phyloP scores from a whole-genome alignment of 345 rosid genomes.

The Camelina hispida region DNA sequence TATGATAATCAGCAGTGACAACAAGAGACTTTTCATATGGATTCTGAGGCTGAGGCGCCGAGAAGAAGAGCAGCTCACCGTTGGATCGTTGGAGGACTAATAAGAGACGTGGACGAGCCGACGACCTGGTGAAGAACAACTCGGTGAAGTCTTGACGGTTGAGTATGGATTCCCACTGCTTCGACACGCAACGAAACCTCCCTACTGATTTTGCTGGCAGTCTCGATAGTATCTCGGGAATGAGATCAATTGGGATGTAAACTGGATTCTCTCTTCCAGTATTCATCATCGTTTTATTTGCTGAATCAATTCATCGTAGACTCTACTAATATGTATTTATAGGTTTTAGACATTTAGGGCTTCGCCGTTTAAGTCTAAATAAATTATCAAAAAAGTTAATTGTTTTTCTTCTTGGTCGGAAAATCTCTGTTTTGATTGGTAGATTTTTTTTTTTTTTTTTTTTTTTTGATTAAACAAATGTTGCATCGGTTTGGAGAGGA shows the following conservation, averaged over 20 bases:
- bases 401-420: too few relatives aligned
- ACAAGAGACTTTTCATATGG: slow-evolving; percentile 5
- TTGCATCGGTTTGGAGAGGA: too few relatives aligned
- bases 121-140: not conserved
- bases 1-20: not conserved
- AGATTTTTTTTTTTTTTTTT: too few relatives aligned
- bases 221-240: not conserved
- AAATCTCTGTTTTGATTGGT: too few relatives aligned
- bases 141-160: not conserved
- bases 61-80: not conserved
- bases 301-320: too few relatives aligned
- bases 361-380: too few relatives aligned
- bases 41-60: not conserved
- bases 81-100: not conserved
- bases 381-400: too few relatives aligned
- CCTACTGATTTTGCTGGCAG: slow-evolving; percentile 7
- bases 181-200: slow-evolving; percentile 13
- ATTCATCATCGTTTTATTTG: not conserved
- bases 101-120: slow-evolving; percentile 17
- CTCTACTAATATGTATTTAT: too few relatives aligned
- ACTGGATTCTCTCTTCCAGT: not conserved
- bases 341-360: too few relatives aligned
- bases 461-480: too few relatives aligned
- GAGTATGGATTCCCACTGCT: not conserved
- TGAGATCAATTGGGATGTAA: not conserved